Conservation (phyloP, 768 basidiomycete genomes). For the Gyrodon lividus region DNA sequence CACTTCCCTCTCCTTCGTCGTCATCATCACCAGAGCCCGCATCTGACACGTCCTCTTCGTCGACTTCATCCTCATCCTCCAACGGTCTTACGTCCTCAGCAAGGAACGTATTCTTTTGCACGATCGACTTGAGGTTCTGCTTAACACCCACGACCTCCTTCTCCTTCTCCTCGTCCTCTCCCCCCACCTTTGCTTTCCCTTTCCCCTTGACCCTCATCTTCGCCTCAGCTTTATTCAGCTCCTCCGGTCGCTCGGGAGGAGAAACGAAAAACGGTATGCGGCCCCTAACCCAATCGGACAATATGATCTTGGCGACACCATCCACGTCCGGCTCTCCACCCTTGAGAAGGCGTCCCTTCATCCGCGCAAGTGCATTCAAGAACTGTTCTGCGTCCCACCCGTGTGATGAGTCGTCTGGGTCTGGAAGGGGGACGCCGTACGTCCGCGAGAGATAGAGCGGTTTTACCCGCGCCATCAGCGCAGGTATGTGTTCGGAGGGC, state of each 20-base stretch:
- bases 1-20: slow-evolving; percentile 38
- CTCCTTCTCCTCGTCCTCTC: slow-evolving; percentile 32
- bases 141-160: slow-evolving; percentile 61
- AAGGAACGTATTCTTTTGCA: slow-evolving; percentile 85
- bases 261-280: slow-evolving; percentile 95
- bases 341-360: slow-evolving; percentile 88
- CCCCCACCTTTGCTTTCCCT: slow-evolving; percentile 41
- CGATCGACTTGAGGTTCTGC: slow-evolving; percentile 84
- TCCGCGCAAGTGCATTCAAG: slow-evolving; percentile 80
- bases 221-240: slow-evolving; percentile 60
- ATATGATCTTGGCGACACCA: slow-evolving; percentile 88
- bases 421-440: slow-evolving; percentile 68
- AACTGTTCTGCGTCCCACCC: slow-evolving; percentile 76
- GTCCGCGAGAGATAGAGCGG: slow-evolving; percentile 88
- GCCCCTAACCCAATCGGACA: slow-evolving; percentile 97
- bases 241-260: slow-evolving; percentile 81
- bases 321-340: slow-evolving; percentile 94
- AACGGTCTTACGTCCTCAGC: slow-evolving; percentile 77
- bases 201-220: slow-evolving; percentile 53
- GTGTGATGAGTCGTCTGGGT: slow-evolving; percentile 49
- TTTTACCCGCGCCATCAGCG: slow-evolving; percentile 87
- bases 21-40: slow-evolving; percentile 42
- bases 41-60: slow-evolving; percentile 30
- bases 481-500: slow-evolving; percentile 89
- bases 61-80: slow-evolving; percentile 46